Evolutionary conservation across 176 grass and related monocot genomes (phyloP).

Genomic region (Poa pratensis): DNA sequence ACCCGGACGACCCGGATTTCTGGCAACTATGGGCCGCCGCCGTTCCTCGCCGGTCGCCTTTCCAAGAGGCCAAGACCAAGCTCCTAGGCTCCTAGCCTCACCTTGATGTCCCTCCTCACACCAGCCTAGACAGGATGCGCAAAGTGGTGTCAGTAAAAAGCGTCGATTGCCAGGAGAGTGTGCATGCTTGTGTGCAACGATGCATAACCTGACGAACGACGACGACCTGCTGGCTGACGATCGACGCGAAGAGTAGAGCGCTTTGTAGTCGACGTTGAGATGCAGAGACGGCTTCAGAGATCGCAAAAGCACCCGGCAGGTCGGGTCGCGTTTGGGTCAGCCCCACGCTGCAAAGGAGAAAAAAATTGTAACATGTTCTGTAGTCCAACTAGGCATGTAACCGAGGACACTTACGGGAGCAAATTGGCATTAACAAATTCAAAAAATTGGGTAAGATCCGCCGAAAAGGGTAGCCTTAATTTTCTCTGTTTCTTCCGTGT

Average conservation of each 20-base stretch:
- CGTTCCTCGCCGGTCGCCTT: constrained; percentile 77
- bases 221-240: constrained; percentile 78
- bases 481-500: too few relatives aligned
- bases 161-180: neutral
- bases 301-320: constrained; percentile 76
- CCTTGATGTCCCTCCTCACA: constrained; percentile 71
- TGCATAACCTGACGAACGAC: constrained; percentile 69
- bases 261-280: constrained; percentile 80
- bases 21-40: too few relatives aligned
- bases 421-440: too few relatives aligned
- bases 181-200: neutral
- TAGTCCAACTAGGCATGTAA: too few relatives aligned
- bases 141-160: neutral
- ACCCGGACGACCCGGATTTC: too few relatives aligned
- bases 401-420: too few relatives aligned
- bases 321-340: constrained; percentile 78
- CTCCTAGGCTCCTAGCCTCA: constrained; percentile 77
- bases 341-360: constrained; percentile 62
- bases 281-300: constrained; percentile 89
- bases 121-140: constrained; percentile 48
- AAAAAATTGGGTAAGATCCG: constrained; percentile 56
- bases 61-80: constrained; percentile 99
- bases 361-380: neutral
- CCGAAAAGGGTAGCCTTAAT: constrained; percentile 55
- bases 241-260: constrained; percentile 79